Base-by-base conservation (phyloP, 1,284 basidiomycete species). In the Fomitiporia mediterranea region DNA sequence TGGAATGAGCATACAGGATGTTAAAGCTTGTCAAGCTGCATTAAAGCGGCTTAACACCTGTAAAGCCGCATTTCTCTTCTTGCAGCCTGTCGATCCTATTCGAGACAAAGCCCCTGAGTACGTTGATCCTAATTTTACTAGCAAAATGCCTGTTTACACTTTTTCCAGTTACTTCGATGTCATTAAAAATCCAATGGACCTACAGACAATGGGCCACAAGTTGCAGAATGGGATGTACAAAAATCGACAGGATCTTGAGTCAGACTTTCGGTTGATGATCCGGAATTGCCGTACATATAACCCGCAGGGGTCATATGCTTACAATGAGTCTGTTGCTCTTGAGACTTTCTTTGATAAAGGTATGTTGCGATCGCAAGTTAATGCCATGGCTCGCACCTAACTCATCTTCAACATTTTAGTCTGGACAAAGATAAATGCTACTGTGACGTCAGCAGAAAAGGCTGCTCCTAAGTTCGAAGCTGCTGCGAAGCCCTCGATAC, bases 121-220 rank as follows among this genome's bases (percentile, higher is more conserved):
- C 53, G 80, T 74, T 30, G 37, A 4, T 7, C 39, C 11, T 15
- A 8, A 19, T 47, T 2, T 9, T 21, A 30, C 40, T 46, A 6
- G 32, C 15, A 57, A 40, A 58, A 55, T 46, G 25, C 37, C 44
- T 25, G 55, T 28, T 60, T 63, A 21, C 61, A 30, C 32, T 19
- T 38, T 3, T 59, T 56, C 23, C 55, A 94, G 91, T 62, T 98
- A 98, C 70, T 93, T 94, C 64, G 84, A 90, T 52, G 74, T 96
- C 57, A 90, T 99, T 71, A 90, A 91, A 68, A 78, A 88, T 13
- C 96, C 97, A 0, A 98, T 99, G 92, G 96, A 99, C 68, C 76
- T 99, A 11, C 86, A 85, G 49, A 95, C 94, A 0, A 91, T 97
- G 74, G 77, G 79, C 19, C 89, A 89, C 53, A 98, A 97, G 70